Evolutionary conservation across 768 basidiomycete genomes (phyloP), one percentile per base, ranked within the genome.

Genomic region (Panellus pusillus): DNA sequence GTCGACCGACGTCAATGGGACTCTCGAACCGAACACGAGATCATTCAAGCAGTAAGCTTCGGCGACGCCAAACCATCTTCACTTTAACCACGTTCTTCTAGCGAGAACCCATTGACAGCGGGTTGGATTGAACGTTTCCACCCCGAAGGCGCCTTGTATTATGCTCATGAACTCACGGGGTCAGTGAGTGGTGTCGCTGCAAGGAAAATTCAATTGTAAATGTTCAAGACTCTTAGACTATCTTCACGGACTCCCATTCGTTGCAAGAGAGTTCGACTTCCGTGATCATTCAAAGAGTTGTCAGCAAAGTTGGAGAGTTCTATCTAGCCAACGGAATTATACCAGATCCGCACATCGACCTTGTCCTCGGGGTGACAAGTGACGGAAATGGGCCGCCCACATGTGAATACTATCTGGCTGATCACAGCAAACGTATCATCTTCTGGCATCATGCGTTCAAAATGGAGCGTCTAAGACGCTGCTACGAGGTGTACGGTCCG

Each of bases 81-180:
- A 6, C 13, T 12, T 15, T 14, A 8, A 18, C 18, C 15, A 41
- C 24, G 19, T 40, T 5, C 8, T 14, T 28, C 1, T 17, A 50
- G 49, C 15, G 35, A 50, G 17, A 41, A 14, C 29, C 64, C 52
- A n/a, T n/a, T n/a, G n/a, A n/a, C n/a, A 45, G 39, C 18, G n/a
- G 45, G 15, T 13, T 52, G 47, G 51, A 19, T 15, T 6, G 40
- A 8, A 20, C 42, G 51, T 28, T 29, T 50, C 14, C 18, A 38
- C 45, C 47, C 53, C 12, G 53, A 54, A 44, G 53, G 53, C n/a
- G 46, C 53, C 11, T 17, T 54, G 18, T 54, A 54, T 19, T 54
- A 54, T 37, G 45, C n/a, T 19, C 47, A 48, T 29, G 15, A 38
- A 27, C 35, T 39, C 9, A 44, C n/a, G 41, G n/a, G n/a, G 53